phyloP scores from a whole-genome alignment of 495 filamentous ascomycete genomes.

The Haplographium delicatum region DNA sequence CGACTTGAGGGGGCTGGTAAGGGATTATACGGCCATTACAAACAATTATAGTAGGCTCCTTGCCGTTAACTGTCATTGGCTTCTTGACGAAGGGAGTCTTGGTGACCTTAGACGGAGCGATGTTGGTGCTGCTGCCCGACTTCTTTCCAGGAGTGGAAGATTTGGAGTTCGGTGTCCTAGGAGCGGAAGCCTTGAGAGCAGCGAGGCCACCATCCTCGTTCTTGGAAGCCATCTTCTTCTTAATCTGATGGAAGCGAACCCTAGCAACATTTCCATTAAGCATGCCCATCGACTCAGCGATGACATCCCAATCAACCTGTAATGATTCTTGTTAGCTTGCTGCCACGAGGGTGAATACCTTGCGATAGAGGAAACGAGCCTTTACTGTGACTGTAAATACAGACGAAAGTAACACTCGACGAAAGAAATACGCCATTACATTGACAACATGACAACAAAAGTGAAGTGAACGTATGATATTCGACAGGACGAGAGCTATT shows the following conservation, averaged over 20 bases:
- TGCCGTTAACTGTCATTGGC: too few relatives aligned
- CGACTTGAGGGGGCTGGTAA: too few relatives aligned
- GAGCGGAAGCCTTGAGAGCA: conserved; percentile 1
- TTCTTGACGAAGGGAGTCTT: conserved; percentile 12
- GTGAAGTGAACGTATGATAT: too few relatives aligned
- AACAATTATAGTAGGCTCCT: too few relatives aligned
- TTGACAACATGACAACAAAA: too few relatives aligned
- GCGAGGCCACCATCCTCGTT: not conserved
- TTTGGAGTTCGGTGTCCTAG: conserved; percentile 2
- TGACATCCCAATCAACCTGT: conserved; percentile 25
- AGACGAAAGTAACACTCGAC: too few relatives aligned
- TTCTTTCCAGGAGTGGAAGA: conserved; percentile 14
- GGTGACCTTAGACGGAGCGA: conserved; percentile 17
- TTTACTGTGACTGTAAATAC: too few relatives aligned
- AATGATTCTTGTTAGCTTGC: not conserved
- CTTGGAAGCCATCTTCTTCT: conserved; percentile 12
- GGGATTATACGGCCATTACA: too few relatives aligned
- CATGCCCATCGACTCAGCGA: conserved; percentile 17
- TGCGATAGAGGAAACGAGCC: not conserved
- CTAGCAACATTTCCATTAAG: conserved; percentile 11
- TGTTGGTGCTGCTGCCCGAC: conserved; percentile 15
- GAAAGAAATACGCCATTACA: too few relatives aligned
- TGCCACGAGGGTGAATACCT: not conserved
- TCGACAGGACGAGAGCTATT: not conserved
- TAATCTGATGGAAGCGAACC: conserved; percentile 22